Evolutionary conservation across 1,139 yeast genomes (phyloP).

Genomic region (Suhomyces choctaworum): DNA sequence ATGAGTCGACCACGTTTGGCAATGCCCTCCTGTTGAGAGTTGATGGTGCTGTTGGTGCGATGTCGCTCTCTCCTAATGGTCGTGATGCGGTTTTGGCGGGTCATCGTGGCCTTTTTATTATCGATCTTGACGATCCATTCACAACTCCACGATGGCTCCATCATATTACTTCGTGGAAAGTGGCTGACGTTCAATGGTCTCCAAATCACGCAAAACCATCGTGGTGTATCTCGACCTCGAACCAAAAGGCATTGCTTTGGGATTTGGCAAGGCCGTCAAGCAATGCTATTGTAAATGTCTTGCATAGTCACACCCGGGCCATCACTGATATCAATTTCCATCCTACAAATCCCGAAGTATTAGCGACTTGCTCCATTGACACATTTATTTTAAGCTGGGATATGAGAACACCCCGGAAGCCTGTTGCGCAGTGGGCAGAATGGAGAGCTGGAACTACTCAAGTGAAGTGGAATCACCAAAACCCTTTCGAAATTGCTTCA

Average conservation of each 20-base stretch:
- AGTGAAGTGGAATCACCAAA: constrained; percentile 85
- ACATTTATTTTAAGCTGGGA: constrained; percentile 91
- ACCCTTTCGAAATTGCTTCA: constrained; percentile 77
- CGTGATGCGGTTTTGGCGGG: constrained; percentile 93
- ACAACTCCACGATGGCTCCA: constrained; percentile 93
- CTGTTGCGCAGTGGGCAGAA: constrained; percentile 80
- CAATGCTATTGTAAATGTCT: constrained; percentile 78
- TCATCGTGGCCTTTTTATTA: constrained; percentile 78
- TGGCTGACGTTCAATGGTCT: constrained; percentile 98
- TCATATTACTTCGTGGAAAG: constrained; percentile 96
- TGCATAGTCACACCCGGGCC: constrained; percentile 90
- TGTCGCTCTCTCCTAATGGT: constrained; percentile 89
- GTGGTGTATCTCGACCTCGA: constrained; percentile 92
- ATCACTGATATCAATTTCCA: constrained; percentile 95
- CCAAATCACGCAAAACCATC: constrained; percentile 81
- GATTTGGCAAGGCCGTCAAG: constrained; percentile 75
- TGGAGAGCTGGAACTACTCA: constrained; percentile 96
- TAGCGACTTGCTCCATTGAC: constrained; percentile 93
- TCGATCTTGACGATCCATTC: constrained; percentile 95
- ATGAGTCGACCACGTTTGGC: constrained; percentile 63
- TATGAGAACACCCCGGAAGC: constrained; percentile 70
- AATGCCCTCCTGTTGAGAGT: constrained; percentile 79
- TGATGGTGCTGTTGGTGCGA: constrained; percentile 92
- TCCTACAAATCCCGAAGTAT: constrained; percentile 79
- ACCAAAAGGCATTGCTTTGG: constrained; percentile 95